phyloP scores from a whole-genome alignment of 2,329 filamentous ascomycete genomes.

The Colletotrichum higginsianum region DNA sequence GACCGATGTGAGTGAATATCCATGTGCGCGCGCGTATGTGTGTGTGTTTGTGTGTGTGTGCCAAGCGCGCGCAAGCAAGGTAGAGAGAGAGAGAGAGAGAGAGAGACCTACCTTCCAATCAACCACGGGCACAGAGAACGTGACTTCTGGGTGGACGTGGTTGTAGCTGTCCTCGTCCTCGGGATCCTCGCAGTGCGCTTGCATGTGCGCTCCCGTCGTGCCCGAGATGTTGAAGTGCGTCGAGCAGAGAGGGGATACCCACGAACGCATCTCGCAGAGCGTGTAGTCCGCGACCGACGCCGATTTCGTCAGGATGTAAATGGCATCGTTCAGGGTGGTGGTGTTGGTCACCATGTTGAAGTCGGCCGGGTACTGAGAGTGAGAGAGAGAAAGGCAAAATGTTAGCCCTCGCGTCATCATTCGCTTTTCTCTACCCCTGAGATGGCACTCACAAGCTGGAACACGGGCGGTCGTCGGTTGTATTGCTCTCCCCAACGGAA shows the following conservation, averaged over 20 bases:
- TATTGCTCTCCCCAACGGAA: conserved; percentile 76
- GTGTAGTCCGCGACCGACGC: conserved; percentile 66
- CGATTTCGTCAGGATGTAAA: conserved; percentile 77
- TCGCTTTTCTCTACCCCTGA: conserved; percentile 31
- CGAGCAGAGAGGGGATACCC: conserved; percentile 75
- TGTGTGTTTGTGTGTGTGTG: neutral
- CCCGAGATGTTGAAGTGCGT: conserved; percentile 73
- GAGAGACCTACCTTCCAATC: conserved; percentile 64
- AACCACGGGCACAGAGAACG: conserved; percentile 50
- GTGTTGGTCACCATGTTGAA: conserved; percentile 79
- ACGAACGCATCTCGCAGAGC: conserved; percentile 77
- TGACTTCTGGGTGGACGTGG: conserved; percentile 54
- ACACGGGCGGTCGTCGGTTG: conserved; percentile 66
- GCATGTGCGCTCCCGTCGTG: conserved; percentile 70
- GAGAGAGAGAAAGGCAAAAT: no score
- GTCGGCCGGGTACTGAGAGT: conserved; percentile 64
- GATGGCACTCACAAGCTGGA: conserved; percentile 57
- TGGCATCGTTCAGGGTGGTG: conserved; percentile 62
- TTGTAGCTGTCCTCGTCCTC: conserved; percentile 70
- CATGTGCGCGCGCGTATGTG: neutral
- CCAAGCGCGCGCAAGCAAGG: no score
- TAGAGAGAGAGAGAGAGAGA: neutral
- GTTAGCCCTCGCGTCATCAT: neutral
- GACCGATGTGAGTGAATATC: neutral
- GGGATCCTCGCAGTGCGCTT: conserved; percentile 72